Base-by-base conservation (phyloP, 495 filamentous ascomycete species). In the Bacidia gigantensis region DNA sequence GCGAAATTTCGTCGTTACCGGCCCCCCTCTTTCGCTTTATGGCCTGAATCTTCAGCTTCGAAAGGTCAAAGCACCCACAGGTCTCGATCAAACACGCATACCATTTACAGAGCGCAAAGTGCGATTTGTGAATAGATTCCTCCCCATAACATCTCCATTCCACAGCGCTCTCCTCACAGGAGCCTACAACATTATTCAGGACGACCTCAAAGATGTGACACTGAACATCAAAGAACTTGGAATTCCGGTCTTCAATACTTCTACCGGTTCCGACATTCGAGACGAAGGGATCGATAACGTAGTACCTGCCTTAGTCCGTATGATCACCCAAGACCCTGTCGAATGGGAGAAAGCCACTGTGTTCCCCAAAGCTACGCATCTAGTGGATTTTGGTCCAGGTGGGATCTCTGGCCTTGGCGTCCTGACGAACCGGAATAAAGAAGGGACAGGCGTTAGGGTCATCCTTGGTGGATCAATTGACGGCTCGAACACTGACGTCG, bases 341-440 rank as follows among this genome's bases (percentile, higher is more conserved):
- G 79, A 95, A 62, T 98, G 92, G 92, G 89, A 94, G 65, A 82
- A 84, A 58, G 88, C 92, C 18, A 96, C 90, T 11, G 74, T 82
- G 32, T 95, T 96, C 72, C 81, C 87, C 2, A 70, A 74, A 2
- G 92, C 92, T 11, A 95, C 92, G 2, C 92, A 98, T 64, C 85
- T 97, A 46, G 66, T 97, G 55, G 92, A 97, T 67, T 97, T 98
- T 57, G 92, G 92, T 21, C 92, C 92, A 11, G 92, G 92, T 57
- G 92, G 92, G 26, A 90, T 94, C 58, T 96, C 92, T 26, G 92
- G 92, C 32, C 82, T 98, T 44, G 92, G 92, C 53, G 86, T 95
- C n/a, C 72, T 98, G 44, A 98, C 90, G 20, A 95, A 94, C 73
- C 84, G 89, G 26, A 98, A 93, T 75, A 98, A 96, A 71, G 90